Conservation (phyloP, 768 basidiomycete genomes). For the Xerocomellus chrysenteron region DNA sequence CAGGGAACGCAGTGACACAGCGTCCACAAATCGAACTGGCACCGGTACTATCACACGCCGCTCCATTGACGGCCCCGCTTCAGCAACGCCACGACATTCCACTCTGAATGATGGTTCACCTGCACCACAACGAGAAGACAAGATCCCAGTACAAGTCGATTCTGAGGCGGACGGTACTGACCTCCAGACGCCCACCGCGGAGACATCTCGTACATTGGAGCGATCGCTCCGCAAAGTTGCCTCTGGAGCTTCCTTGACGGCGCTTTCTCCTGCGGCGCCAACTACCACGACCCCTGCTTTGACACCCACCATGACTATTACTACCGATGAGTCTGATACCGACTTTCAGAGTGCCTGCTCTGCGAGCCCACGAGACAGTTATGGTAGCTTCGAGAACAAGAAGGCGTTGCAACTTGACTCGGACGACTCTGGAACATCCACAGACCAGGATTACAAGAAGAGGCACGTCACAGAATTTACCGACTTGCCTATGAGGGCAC, state of each 20-base stretch:
- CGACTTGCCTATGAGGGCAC: constrained; percentile 45
- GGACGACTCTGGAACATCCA: constrained; percentile 31
- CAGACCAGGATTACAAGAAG: constrained; percentile 31
- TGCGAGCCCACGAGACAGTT: constrained; percentile 67
- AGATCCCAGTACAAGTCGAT: constrained; percentile 42
- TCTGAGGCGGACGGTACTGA: constrained; percentile 28
- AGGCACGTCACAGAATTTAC: constrained; percentile 34
- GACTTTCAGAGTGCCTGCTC: constrained; percentile 90
- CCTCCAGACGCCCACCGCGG: constrained; percentile 31
- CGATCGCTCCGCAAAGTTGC: constrained; percentile 33
- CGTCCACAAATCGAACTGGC: constrained; percentile 59
- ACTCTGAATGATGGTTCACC: constrained; percentile 26
- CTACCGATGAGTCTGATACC: constrained; percentile 76
- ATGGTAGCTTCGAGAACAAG: constrained; percentile 44
- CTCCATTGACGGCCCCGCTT: constrained; percentile 24
- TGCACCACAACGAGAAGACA: constrained; percentile 34
- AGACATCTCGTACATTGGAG: constrained; percentile 15
- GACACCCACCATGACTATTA: constrained; percentile 34
- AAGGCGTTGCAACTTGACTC: constrained; percentile 25
- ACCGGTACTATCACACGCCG: constrained; percentile 28
- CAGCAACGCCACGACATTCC: constrained; percentile 31
- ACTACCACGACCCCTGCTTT: constrained; percentile 36
- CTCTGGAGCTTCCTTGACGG: constrained; percentile 31
- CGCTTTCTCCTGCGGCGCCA: constrained; percentile 22
- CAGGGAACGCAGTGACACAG: constrained; percentile 56